A percentile compares a stretch with the other conserved stretches of the same genome.
These are phyloP conservation scores for Pyrenochaeta sp. DNA, from an alignment of 2,329 filamentous ascomycete genomes.

Conservation along the genomic window DNA sequence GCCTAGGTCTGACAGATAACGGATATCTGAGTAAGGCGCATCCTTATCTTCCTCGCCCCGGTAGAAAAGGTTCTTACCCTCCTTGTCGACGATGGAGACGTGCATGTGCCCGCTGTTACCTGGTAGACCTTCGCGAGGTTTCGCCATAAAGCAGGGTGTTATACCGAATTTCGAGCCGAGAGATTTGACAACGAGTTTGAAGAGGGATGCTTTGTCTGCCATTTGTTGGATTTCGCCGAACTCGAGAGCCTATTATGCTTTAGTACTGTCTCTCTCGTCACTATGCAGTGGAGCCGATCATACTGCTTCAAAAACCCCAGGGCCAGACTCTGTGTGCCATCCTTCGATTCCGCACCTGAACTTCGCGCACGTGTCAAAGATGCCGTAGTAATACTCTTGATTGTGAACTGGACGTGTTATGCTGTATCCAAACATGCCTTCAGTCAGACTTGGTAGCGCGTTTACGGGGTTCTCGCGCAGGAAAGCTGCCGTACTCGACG, in stretches of 20 bases:
- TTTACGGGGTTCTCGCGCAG: conserved; percentile 76
- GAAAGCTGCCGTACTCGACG: conserved; percentile 76
- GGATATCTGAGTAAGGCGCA: conserved; percentile 67
- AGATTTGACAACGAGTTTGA: conserved; percentile 95
- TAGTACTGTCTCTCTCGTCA: conserved; percentile 10
- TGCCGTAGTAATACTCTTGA: conserved; percentile 88
- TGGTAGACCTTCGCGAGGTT: conserved; percentile 87
- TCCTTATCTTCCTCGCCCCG: conserved; percentile 76
- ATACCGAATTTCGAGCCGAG: conserved; percentile 88
- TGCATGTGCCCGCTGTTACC: conserved; percentile 98
- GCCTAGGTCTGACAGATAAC: conserved; percentile 83
- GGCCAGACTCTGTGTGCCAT: conserved; percentile 95
- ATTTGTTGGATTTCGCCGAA: conserved; percentile 88
- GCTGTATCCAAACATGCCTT: conserved; percentile 97
- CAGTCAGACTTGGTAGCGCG: conserved; percentile 80
- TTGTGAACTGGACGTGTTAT: conserved; percentile 87
- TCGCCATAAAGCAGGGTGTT: conserved; percentile 98
- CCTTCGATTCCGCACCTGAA: conserved; percentile 88
- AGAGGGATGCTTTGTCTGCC: conserved; percentile 90
- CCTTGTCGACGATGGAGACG: conserved; percentile 81
- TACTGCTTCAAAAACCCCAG: conserved; percentile 92
- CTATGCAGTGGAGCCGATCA: conserved; percentile 21
- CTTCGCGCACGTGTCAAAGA: conserved; percentile 80
- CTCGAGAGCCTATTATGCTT: conserved; percentile 75
- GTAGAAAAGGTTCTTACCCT: conserved; percentile 85